A percentile compares a stretch with the other conserved stretches of the same genome.
Evolutionary conservation across 768 basidiomycete species (phyloP).

Genomic region (Mycena epipterygia): DNA sequence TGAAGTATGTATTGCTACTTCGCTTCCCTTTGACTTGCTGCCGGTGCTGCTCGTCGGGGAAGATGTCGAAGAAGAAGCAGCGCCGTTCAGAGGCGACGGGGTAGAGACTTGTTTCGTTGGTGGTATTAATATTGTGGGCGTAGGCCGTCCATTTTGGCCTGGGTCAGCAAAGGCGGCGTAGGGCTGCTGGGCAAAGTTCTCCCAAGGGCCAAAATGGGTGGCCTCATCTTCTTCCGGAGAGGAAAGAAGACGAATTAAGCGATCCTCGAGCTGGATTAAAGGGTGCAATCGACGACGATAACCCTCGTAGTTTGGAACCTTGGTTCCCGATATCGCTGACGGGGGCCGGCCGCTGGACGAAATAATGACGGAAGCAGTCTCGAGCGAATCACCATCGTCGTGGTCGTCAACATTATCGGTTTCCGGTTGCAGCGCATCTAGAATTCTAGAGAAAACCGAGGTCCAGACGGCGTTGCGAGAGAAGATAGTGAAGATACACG

Average conservation of each 20-base stretch:
- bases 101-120: constrained; percentile 48
- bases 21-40: constrained; percentile 57
- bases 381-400: constrained; percentile 66
- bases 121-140: constrained; percentile 65
- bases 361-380: constrained; percentile 67
- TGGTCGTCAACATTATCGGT: constrained; percentile 69
- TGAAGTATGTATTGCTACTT: constrained; percentile 72
- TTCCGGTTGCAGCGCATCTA: constrained; percentile 81
- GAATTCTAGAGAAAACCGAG: constrained; percentile 62
- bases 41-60: constrained; percentile 48
- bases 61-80: constrained; percentile 39
- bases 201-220: constrained; percentile 67
- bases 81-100: constrained; percentile 46
- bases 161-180: constrained; percentile 32
- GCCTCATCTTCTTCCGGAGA: constrained; percentile 81
- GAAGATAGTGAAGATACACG: constrained; percentile 37
- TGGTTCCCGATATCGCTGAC: constrained; percentile 63
- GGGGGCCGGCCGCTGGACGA: constrained; percentile 63
- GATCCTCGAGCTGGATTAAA: constrained; percentile 76
- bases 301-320: constrained; percentile 70
- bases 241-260: constrained; percentile 75
- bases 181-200: constrained; percentile 44
- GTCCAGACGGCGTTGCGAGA: constrained; percentile 32
- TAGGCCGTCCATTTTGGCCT: constrained; percentile 59
- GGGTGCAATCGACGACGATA: constrained; percentile 78